Percentiles rank a stretch among this genome's conserved stretches.
Evolutionary conservation across 2,329 filamentous ascomycete genomes (phyloP).

Genomic region (Fusarium brevicatenulatum): DNA sequence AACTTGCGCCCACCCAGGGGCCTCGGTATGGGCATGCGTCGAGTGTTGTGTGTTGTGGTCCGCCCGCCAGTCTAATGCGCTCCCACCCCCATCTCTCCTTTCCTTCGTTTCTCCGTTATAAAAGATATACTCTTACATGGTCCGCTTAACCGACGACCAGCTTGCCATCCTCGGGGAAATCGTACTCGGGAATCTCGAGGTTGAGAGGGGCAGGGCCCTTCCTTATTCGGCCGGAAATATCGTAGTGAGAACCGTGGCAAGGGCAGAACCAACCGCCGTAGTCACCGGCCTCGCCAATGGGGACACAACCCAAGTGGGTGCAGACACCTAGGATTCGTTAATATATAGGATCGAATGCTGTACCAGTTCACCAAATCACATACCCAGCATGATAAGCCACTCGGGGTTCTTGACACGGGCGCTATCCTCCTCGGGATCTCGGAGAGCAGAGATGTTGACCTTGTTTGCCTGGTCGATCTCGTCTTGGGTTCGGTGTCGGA

Average conservation of each 20-base stretch:
- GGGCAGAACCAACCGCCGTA: constrained; percentile 99
- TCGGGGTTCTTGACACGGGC: constrained; percentile 98
- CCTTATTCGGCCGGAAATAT: constrained; percentile 98
- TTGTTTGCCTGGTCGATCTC: constrained; percentile 97
- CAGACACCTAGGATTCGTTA: constrained; percentile 77
- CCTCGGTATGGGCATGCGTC: constrained; percentile 23
- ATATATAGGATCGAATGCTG: neutral
- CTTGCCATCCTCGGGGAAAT: constrained; percentile 89
- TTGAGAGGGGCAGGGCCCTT: constrained; percentile 97
- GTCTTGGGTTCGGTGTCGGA: constrained; percentile 92
- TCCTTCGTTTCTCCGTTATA: constrained; percentile 21
- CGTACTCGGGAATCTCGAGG: constrained; percentile 92
- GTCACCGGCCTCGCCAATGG: constrained; percentile 98
- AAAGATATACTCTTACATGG: constrained; percentile 44
- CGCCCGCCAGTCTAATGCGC: constrained; percentile 41
- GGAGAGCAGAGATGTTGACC: constrained; percentile 81
- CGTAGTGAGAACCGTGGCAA: constrained; percentile 99
- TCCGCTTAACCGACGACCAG: constrained; percentile 87
- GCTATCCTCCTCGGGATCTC: constrained; percentile 90
- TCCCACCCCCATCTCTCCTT: constrained; percentile 7
- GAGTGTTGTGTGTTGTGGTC: constrained; percentile 23
- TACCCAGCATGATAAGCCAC: constrained; percentile 99
- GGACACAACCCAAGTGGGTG: constrained; percentile 99
- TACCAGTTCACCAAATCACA: constrained; percentile 33
- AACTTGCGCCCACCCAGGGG: constrained; percentile 40